Evolutionary conservation across 345 rosid species (phyloP).

Genomic region (Aquilaria malaccensis): DNA sequence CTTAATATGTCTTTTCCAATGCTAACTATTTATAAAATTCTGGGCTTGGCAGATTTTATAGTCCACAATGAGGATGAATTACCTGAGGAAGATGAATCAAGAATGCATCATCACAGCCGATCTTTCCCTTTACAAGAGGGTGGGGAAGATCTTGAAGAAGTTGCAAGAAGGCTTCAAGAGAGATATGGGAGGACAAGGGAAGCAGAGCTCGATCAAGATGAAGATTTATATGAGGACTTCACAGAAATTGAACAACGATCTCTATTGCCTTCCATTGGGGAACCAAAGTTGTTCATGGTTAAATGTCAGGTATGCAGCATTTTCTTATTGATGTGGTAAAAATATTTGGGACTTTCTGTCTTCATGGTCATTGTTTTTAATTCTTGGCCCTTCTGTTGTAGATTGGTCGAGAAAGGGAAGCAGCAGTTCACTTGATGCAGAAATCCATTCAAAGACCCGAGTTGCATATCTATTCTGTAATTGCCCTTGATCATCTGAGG

Average conservation of each 20-base stretch:
- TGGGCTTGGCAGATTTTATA: constrained; percentile 52
- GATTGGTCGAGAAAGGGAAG: constrained; percentile 90
- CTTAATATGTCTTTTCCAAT: not conserved
- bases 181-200: constrained; percentile 56
- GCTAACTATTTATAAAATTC: not conserved
- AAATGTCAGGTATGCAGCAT: constrained; percentile 28
- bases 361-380: not conserved
- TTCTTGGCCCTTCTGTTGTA: constrained; percentile 14
- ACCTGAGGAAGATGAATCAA: constrained; percentile 60
- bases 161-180: constrained; percentile 63
- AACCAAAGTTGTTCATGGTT: constrained; percentile 52
- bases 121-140: constrained; percentile 59
- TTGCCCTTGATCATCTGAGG: constrained; percentile 88
- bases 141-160: constrained; percentile 73
- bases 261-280: constrained; percentile 84
- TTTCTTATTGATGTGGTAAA: not conserved
- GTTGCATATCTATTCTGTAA: constrained; percentile 68
- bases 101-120: constrained; percentile 39
- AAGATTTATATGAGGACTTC: constrained; percentile 47
- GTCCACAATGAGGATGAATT: constrained; percentile 62
- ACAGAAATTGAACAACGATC: constrained; percentile 92
- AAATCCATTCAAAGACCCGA: constrained; percentile 74
- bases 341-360: not conserved
- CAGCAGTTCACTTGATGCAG: constrained; percentile 82
- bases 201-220: constrained; percentile 64